Conservation (phyloP, 2,329 filamentous ascomycete species). For the Claviceps fusiformis region DNA sequence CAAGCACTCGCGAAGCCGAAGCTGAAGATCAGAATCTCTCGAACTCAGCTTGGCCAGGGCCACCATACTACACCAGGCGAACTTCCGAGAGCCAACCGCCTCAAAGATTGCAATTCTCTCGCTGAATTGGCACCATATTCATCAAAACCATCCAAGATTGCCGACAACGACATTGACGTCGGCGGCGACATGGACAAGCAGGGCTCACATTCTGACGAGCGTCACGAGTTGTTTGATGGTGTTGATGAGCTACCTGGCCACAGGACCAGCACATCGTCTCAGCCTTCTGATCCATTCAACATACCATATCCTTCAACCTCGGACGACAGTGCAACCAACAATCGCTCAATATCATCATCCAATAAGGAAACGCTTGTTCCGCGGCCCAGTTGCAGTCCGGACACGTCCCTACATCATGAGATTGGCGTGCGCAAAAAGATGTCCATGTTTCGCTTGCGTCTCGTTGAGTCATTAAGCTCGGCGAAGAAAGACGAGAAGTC, state of each 20-base stretch:
- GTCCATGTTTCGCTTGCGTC: conserved; percentile 16
- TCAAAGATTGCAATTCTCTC: conserved; percentile 21
- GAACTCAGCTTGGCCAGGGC: conserved; percentile 14
- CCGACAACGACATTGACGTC: neutral
- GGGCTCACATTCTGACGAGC: neutral
- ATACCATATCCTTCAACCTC: conserved; percentile 18
- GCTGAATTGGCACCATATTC: conserved; percentile 15
- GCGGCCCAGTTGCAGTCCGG: conserved; percentile 6
- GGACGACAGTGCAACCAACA: conserved; percentile 5
- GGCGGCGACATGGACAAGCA: neutral
- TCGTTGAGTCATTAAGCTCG: conserved; percentile 6
- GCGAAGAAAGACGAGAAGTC: conserved; percentile 6
- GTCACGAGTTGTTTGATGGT: conserved; percentile 2
- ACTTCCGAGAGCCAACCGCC: conserved; percentile 10
- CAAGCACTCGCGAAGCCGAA: conserved; percentile 11
- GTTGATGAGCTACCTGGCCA: conserved; percentile 4
- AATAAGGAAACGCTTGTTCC: conserved; percentile 6
- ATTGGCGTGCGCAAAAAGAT: conserved; percentile 16
- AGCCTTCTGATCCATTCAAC: conserved; percentile 21
- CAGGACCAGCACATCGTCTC: conserved; percentile 8
- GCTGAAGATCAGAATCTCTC: conserved; percentile 22
- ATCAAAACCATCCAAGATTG: neutral
- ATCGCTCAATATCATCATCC: conserved; percentile 5
- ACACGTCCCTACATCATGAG: neutral
- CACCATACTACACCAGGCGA: conserved; percentile 6